Evolutionary conservation across 306 rosid species (phyloP).

Genomic region (Castanea sativa): DNA sequence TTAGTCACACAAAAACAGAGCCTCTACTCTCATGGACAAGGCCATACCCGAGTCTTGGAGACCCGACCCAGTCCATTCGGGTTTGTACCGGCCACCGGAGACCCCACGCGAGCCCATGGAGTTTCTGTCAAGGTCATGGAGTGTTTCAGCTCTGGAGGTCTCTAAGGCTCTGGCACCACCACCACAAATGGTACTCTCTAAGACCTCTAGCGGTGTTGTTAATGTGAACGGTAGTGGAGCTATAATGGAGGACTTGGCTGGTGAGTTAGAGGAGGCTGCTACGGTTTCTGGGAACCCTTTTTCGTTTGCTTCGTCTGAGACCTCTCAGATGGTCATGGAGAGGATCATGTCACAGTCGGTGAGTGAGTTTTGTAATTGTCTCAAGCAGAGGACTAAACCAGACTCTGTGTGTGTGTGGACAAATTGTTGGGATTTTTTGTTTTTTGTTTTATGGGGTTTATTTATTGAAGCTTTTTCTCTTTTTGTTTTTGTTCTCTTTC

Average conservation of each 20-base stretch:
- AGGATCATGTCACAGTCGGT: constrained; percentile 94
- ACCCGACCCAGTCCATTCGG: constrained; percentile 40
- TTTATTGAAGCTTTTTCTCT: constrained; percentile 10
- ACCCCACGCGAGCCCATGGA: constrained; percentile 84
- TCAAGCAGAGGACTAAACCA: background rate
- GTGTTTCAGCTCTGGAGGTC: constrained; percentile 72
- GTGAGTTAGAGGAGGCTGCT: constrained; percentile 54
- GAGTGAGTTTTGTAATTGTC: constrained; percentile 13
- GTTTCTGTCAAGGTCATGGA: constrained; percentile 92
- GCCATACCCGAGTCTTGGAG: constrained; percentile 42
- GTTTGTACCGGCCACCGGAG: constrained; percentile 60
- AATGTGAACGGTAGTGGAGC: constrained; percentile 12
- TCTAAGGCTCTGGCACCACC: constrained; percentile 74
- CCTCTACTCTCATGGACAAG: constrained; percentile 34
- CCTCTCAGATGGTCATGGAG: constrained; percentile 91
- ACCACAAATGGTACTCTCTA: constrained; percentile 34
- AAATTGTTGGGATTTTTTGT: constrained; percentile 19
- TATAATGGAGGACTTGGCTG: constrained; percentile 58
- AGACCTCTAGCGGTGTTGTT: constrained; percentile 20
- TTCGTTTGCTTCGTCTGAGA: constrained; percentile 78
- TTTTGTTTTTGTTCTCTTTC: background rate
- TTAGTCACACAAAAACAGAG: background rate
- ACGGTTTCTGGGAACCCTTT: constrained; percentile 72
- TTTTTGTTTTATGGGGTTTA: background rate
- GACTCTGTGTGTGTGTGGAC: constrained; percentile 30